Base-by-base conservation (phyloP, 768 basidiomycete genomes). In the Mycena pura region DNA sequence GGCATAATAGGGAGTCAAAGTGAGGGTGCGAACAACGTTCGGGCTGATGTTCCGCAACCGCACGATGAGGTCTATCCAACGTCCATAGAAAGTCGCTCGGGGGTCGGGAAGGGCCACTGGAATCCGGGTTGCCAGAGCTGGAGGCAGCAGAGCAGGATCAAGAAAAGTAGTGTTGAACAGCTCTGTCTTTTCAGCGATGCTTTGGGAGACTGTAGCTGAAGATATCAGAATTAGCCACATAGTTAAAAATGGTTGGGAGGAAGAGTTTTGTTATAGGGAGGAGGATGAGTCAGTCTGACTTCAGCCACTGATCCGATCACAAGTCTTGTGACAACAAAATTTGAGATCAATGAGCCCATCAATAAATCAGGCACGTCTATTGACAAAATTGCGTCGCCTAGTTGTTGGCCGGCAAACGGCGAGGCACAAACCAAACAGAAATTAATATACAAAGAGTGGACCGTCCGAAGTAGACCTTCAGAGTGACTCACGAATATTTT, bases 41-140 rank as follows among this genome's bases (percentile, higher is more conserved):
- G 49, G 24, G 25, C 24, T 15, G 25, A 51, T 59, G 29, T 59
- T 27, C 24, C 57, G 57, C 32, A 59, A 31, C 15, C 49, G 49
- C 41, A 51, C 40, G 57, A 59, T n/a, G 49, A 59, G 57, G 40
- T 50, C 32, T 25, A 45, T 59, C 57, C 57, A 59, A 9, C n/a
- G 41, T 17, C 57, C 57, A 22, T 51, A 59, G 19, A 51, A 45
- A 27, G 49, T 59, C 8, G 57, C 17, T 19, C 17, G 24, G 17
- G 9, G 10, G 32, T 51, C 49, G 31, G 57, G 57, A 38, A 44
- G 13, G 14, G 11, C 48, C 24, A 40, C 44, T 19, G 57, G 57
- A 36, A 58, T 38, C 36, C 39, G 57, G 48, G 24, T 36, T 10
- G 31, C 57, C 8, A 58, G 57, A n/a, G 48, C 6, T 15, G 57